A percentile compares a stretch with the other conserved stretches of the same genome.
Evolutionary conservation across 2,329 filamentous ascomycete genomes (phyloP).

Genomic region (Nothopassalora personata): DNA sequence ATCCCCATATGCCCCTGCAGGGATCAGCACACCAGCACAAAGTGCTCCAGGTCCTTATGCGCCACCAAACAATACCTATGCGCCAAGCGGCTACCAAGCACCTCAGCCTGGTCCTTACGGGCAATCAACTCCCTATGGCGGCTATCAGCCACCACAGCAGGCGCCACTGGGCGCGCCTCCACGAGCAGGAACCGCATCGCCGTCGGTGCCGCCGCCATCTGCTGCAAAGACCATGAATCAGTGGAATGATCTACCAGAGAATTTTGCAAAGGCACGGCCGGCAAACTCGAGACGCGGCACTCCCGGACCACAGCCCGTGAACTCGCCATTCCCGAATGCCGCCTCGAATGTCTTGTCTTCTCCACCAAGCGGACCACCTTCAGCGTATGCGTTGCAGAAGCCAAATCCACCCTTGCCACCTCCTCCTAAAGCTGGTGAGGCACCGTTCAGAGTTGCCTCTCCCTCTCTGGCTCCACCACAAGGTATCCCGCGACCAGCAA

Average conservation of each 20-base stretch:
- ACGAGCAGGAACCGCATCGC: conserved; percentile 62
- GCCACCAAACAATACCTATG: conserved; percentile 33
- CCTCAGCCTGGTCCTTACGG: conserved; percentile 40
- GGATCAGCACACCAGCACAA: conserved; percentile 43
- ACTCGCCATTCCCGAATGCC: conserved; percentile 67
- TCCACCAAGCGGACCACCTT: conserved; percentile 52
- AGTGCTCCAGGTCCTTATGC: conserved; percentile 47
- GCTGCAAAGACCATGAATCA: conserved; percentile 66
- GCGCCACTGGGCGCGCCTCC: conserved; percentile 54
- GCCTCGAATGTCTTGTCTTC: conserved; percentile 49
- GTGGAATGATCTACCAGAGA: conserved; percentile 94
- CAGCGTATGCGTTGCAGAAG: conserved; percentile 54
- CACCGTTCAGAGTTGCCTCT: conserved; percentile 63
- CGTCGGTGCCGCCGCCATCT: conserved; percentile 60
- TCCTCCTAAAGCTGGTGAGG: conserved; percentile 73
- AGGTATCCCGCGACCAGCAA: conserved; percentile 40
- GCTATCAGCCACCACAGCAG: conserved; percentile 41
- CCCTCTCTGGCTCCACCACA: conserved; percentile 56
- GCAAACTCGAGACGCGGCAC: conserved; percentile 64
- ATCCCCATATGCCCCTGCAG: conserved; percentile 37
- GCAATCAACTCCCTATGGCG: conserved; percentile 37
- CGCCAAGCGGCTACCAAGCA: conserved; percentile 37
- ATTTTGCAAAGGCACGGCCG: conserved; percentile 60
- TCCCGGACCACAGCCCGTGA: conserved; percentile 61
- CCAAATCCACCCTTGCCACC: conserved; percentile 70